Evolutionary conservation across 129 eudicot genomes (phyloP).

Genomic region (Centrapalus pauciflorus): DNA sequence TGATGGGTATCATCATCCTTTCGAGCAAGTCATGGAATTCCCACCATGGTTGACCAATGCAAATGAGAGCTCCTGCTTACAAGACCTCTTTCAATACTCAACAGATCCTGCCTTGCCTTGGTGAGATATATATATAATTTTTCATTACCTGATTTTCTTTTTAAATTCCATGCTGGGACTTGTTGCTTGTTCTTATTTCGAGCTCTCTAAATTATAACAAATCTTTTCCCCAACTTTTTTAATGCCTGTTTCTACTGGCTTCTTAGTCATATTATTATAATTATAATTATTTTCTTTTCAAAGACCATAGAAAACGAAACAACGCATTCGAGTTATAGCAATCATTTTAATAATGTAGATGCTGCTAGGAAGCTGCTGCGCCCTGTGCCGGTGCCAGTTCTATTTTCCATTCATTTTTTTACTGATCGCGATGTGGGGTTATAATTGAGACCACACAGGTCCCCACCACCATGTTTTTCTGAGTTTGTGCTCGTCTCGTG

Average conservation of each 20-base stretch:
- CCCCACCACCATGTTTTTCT: constrained; percentile 32
- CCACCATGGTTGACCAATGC: constrained; percentile 57
- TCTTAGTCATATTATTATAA: too few relatives aligned
- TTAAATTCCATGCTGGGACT: background rate
- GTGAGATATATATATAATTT: too few relatives aligned
- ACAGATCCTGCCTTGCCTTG: constrained; percentile 64
- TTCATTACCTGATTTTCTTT: background rate
- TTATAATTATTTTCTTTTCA: too few relatives aligned
- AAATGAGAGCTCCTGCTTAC: constrained; percentile 34
- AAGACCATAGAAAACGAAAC: too few relatives aligned
- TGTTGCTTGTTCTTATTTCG: constrained; percentile 4
- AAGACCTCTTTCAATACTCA: constrained; percentile 34
- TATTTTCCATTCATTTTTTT: too few relatives aligned
- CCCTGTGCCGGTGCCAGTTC: too few relatives aligned
- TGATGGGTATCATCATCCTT: constrained; percentile 28
- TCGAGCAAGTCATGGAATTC: constrained; percentile 57
- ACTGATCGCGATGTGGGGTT: too few relatives aligned
- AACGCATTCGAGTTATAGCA: too few relatives aligned
- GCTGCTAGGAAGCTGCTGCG: too few relatives aligned
- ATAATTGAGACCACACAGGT: constrained; percentile 33
- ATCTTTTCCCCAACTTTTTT: too few relatives aligned
- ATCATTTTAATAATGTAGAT: background rate
- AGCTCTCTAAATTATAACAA: too few relatives aligned
- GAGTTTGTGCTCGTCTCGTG: constrained; percentile 9
- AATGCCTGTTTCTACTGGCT: too few relatives aligned